phyloP scores from a whole-genome alignment of 331 rosid species.

The Malus hybrid region DNA sequence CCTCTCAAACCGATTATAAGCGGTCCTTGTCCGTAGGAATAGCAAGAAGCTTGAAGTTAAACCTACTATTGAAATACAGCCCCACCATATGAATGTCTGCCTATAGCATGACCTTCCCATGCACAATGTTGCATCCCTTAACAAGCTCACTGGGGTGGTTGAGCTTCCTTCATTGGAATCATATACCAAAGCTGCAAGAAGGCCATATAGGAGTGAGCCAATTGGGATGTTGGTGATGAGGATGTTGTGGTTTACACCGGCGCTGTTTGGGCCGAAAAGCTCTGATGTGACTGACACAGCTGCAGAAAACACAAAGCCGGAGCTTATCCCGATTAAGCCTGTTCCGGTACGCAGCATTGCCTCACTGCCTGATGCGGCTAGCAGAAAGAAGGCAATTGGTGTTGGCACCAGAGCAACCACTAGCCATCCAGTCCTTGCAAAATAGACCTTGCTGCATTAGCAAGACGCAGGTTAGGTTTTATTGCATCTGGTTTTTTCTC shows the following conservation, averaged over 20 bases:
- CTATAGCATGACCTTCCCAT: conserved; percentile 65
- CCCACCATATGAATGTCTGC: conserved; percentile 78
- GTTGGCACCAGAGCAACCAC: conserved; percentile 70
- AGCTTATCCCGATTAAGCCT: conserved; percentile 74
- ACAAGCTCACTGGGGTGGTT: not conserved
- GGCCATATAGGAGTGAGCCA: conserved; percentile 79
- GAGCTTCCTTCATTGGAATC: conserved; percentile 42
- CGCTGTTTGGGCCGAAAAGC: conserved; percentile 74
- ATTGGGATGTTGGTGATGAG: conserved; percentile 84
- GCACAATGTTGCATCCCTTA: conserved; percentile 46
- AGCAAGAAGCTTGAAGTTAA: conserved; percentile 52
- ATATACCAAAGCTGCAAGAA: conserved; percentile 69
- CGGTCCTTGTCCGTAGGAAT: conserved; percentile 51
- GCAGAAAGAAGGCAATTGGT: conserved; percentile 70
- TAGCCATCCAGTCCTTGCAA: conserved; percentile 93
- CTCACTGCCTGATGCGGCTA: conserved; percentile 51
- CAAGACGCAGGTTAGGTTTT: conserved; percentile 24
- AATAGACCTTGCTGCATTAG: conserved; percentile 68
- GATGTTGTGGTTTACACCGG: conserved; percentile 80
- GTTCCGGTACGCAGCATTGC: conserved; percentile 47
- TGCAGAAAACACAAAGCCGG: conserved; percentile 92
- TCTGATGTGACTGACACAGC: conserved; percentile 91
- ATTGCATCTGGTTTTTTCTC: not conserved
- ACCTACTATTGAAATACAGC: conserved; percentile 51
- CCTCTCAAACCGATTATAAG: conserved; percentile 43